phyloP scores from a whole-genome alignment of 768 basidiomycete genomes.

The Roridomyces roridus region DNA sequence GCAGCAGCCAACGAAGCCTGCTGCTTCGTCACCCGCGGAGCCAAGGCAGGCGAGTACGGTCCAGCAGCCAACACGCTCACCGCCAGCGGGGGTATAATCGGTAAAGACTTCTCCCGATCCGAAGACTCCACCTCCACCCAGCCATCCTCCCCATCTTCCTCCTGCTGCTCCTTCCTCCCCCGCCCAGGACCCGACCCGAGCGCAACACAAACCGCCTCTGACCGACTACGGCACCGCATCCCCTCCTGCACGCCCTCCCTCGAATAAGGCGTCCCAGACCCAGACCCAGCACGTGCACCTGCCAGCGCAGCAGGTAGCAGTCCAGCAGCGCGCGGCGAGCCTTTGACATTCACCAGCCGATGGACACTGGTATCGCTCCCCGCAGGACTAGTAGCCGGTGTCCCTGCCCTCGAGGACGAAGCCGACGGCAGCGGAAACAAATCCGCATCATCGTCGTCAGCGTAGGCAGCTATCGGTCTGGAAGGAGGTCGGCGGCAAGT shows the following conservation, averaged over 20 bases:
- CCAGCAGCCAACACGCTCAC: conserved; percentile 16
- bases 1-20: not conserved
- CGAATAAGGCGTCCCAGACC: not conserved
- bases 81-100: conserved; percentile 19
- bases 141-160: not conserved
- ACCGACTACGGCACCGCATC: conserved; percentile 15
- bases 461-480: conserved; percentile 3
- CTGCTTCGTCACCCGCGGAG: not conserved
- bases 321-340: not conserved
- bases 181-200: too few species aligned
- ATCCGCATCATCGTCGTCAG: conserved; percentile 24
- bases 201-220: conserved; percentile 23
- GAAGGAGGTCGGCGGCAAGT: not conserved
- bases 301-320: conserved; percentile 13
- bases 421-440: conserved; percentile 22
- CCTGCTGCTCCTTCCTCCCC: conserved; percentile 7
- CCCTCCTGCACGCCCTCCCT: not conserved
- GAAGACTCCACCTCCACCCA: not conserved
- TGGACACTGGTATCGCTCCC: conserved; percentile 6
- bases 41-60: conserved; percentile 20
- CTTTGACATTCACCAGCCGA: not conserved
- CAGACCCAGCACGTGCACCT: not conserved
- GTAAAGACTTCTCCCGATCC: conserved; percentile 8
- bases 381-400: conserved; percentile 3
- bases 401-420: not conserved